These are phyloP conservation scores for Apiospora hydei DNA, from an alignment of 2,329 filamentous ascomycete species.

Conservation along the genomic window DNA sequence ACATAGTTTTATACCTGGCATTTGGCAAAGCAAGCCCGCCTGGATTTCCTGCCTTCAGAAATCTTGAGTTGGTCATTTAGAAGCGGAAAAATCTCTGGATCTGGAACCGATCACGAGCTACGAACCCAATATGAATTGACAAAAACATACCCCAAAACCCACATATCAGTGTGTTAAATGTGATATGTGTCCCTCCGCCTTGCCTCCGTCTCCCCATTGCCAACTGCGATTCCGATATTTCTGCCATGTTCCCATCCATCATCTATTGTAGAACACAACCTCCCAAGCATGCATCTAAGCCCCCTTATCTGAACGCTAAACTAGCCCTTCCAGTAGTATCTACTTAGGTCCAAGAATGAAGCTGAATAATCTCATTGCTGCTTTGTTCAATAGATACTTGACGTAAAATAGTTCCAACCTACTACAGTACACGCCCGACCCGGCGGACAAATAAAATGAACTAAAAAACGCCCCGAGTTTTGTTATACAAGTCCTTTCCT, in stretches of 20 bases:
- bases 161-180: neutral
- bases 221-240: no score
- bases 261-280: no score
- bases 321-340: neutral
- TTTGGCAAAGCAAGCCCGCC: neutral
- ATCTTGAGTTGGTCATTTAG: constrained; percentile 22
- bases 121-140: constrained; percentile 16
- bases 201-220: no score
- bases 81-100: constrained; percentile 16
- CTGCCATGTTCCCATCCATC: no score
- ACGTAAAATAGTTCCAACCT: neutral
- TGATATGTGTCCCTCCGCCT: neutral
- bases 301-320: neutral
- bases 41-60: constrained; percentile 18
- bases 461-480: neutral
- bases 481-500: neutral
- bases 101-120: constrained; percentile 19
- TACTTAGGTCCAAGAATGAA: neutral
- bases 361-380: neutral
- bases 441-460: neutral
- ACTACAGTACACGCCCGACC: neutral
- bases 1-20: constrained; percentile 30
- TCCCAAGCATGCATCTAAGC: no score
- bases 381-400: neutral
- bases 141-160: constrained; percentile 7